phyloP scores from a whole-genome alignment of 2,329 filamentous ascomycete genomes.

The Fusarium torulosum region DNA sequence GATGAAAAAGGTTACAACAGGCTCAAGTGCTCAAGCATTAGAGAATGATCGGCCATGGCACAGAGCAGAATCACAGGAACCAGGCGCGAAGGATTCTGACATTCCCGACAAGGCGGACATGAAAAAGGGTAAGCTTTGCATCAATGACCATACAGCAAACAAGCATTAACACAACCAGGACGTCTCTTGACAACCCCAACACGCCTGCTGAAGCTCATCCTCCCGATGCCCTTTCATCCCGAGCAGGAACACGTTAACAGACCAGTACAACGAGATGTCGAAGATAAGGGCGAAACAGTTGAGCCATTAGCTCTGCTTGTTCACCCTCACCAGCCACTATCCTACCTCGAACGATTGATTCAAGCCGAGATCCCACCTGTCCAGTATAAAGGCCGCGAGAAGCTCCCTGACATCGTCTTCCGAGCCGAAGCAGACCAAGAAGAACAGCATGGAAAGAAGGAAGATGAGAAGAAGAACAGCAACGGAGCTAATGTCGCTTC shows the following conservation, averaged over 20 bases:
- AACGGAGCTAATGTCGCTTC: constrained; percentile 67
- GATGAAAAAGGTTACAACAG: constrained; percentile 40
- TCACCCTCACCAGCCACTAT: constrained; percentile 90
- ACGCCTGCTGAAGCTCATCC: constrained; percentile 81
- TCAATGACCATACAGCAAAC: background rate
- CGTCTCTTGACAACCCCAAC: constrained; percentile 86
- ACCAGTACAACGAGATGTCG: constrained; percentile 53
- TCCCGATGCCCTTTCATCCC: constrained; percentile 71
- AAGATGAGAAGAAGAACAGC: constrained; percentile 48
- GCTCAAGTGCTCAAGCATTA: constrained; percentile 42
- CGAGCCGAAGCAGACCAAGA: constrained; percentile 80
- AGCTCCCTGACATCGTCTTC: constrained; percentile 81
- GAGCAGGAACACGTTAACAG: constrained; percentile 58
- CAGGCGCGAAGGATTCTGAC: constrained; percentile 21
- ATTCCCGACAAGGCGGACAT: constrained; percentile 35
- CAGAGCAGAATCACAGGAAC: constrained; percentile 33
- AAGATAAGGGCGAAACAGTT: constrained; percentile 59
- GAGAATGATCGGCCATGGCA: constrained; percentile 50
- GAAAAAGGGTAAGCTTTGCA: constrained; percentile 39
- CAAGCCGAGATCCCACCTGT: constrained; percentile 86
- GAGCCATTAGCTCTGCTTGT: constrained; percentile 87
- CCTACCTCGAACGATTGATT: constrained; percentile 88
- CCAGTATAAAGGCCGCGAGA: constrained; percentile 72
- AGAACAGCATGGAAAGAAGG: constrained; percentile 54
- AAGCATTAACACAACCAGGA: constrained; percentile 56